Conservation (phyloP, 768 basidiomycete species). For the Amanita rimosa region DNA sequence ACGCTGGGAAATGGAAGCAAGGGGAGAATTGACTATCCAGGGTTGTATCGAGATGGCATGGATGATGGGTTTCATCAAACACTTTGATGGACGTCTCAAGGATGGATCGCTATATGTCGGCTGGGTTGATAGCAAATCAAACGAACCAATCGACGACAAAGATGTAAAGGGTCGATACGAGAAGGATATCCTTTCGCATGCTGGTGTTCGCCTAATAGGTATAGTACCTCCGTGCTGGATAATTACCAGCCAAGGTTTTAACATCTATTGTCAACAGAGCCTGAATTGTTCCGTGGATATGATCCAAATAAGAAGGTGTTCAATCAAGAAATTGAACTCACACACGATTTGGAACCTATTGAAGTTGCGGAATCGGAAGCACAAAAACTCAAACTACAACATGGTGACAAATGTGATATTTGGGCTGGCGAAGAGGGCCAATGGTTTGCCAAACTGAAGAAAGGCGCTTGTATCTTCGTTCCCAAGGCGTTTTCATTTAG, state of each 20-base stretch:
- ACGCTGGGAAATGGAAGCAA: slow-evolving; percentile 99
- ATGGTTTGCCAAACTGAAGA: slow-evolving; percentile 98
- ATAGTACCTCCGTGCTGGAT: slow-evolving; percentile 13
- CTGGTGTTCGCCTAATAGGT: slow-evolving; percentile 94
- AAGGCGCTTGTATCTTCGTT: slow-evolving; percentile 84
- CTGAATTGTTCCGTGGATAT: slow-evolving; percentile 95
- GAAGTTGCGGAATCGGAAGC: slow-evolving; percentile 90
- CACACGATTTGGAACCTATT: slow-evolving; percentile 92
- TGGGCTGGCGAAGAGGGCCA: slow-evolving; percentile 91
- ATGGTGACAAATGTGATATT: slow-evolving; percentile 92
- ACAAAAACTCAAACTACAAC: slow-evolving; percentile 90
- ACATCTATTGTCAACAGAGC: slow-evolving; percentile 43
- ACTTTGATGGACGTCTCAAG: slow-evolving; percentile 95
- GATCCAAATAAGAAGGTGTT: slow-evolving; percentile 97
- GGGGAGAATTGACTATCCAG: slow-evolving; percentile 94
- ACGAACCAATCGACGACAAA: slow-evolving; percentile 95
- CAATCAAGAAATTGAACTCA: slow-evolving; percentile 93
- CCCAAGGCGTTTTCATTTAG: slow-evolving; percentile 95
- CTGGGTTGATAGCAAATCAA: slow-evolving; percentile 93
- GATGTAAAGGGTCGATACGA: slow-evolving; percentile 92
- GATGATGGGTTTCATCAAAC: slow-evolving; percentile 98
- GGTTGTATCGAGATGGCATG: slow-evolving; percentile 99
- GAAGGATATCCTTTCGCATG: slow-evolving; percentile 83
- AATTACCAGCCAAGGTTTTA: neutral
- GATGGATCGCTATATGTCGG: slow-evolving; percentile 90